phyloP scores from a whole-genome alignment of 495 filamentous ascomycete species.

The Lindgomyces ingoldianus region DNA sequence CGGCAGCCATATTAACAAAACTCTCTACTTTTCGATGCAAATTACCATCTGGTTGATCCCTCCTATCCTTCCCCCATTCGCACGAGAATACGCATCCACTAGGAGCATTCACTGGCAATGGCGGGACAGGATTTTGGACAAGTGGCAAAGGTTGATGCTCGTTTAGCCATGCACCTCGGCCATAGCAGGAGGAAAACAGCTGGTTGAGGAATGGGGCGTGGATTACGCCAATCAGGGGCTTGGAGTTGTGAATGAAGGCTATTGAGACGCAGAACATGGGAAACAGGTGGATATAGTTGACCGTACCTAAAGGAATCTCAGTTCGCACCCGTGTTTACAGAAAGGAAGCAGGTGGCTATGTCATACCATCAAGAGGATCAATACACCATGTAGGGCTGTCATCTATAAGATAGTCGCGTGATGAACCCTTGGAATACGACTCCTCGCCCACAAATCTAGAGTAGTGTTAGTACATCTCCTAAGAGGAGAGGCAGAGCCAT shows the following conservation, averaged over 20 bases:
- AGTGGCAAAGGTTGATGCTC: slow-evolving; percentile 60
- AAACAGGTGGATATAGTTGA: slow-evolving; percentile 72
- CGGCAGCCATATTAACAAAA: slow-evolving; percentile 69
- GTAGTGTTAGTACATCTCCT: slow-evolving; percentile 3
- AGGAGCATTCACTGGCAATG: slow-evolving; percentile 63
- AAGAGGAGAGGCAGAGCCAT: neutral
- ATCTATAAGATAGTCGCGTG: slow-evolving; percentile 63
- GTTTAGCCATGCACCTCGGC: slow-evolving; percentile 67
- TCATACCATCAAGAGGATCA: slow-evolving; percentile 62
- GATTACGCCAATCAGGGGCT: slow-evolving; percentile 65
- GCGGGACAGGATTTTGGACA: slow-evolving; percentile 57
- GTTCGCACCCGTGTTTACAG: no score
- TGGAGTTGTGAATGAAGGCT: slow-evolving; percentile 58
- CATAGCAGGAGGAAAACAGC: slow-evolving; percentile 62
- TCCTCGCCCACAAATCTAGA: slow-evolving; percentile 71
- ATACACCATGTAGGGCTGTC: slow-evolving; percentile 67
- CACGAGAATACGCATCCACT: slow-evolving; percentile 67
- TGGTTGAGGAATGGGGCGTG: slow-evolving; percentile 65
- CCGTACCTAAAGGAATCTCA: slow-evolving; percentile 51
- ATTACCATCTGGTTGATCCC: slow-evolving; percentile 62
- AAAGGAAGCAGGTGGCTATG: no score
- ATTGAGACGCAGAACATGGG: slow-evolving; percentile 74
- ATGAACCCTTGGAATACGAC: slow-evolving; percentile 60
- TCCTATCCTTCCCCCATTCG: slow-evolving; percentile 73
- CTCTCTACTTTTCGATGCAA: slow-evolving; percentile 67